These are phyloP conservation scores for Neurospora pannonica DNA, from an alignment of 495 filamentous ascomycete genomes.

Conservation along the genomic window DNA sequence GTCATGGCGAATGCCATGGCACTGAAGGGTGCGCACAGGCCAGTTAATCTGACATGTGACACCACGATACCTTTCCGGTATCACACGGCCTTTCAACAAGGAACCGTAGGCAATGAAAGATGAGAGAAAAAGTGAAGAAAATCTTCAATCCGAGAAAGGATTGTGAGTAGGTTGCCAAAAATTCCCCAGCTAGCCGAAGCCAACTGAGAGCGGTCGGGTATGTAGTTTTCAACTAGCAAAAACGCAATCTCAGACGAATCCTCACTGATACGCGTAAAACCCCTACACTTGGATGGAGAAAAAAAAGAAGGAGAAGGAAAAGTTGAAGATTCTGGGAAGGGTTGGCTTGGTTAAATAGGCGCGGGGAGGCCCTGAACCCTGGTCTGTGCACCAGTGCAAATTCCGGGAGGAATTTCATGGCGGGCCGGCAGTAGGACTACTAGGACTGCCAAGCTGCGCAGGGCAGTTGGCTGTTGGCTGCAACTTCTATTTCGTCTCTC, in stretches of 20 bases:
- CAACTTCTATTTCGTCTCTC: too few species aligned
- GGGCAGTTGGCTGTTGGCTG: too few species aligned
- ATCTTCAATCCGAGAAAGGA: neutral
- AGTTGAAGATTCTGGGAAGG: conserved; percentile 1
- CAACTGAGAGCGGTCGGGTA: conserved; percentile 34
- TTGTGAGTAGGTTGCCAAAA: conserved; percentile 20
- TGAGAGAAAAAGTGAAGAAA: neutral
- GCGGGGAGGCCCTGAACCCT: neutral
- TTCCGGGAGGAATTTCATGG: neutral
- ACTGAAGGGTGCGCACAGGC: too few species aligned
- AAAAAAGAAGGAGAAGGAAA: conserved; percentile 10
- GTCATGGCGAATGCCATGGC: too few species aligned
- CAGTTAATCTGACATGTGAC: too few species aligned
- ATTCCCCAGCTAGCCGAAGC: conserved; percentile 19
- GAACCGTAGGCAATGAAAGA: conserved; percentile 24
- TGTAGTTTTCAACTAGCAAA: conserved; percentile 53
- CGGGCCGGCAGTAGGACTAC: neutral
- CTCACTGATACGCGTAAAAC: conserved; percentile 44
- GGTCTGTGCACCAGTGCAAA: conserved; percentile 16
- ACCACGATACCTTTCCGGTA: too few species aligned
- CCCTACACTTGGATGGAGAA: conserved; percentile 31
- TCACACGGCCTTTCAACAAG: conserved; percentile 2
- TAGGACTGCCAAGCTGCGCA: too few species aligned
- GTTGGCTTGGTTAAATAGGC: conserved; percentile 7
- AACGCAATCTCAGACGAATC: conserved; percentile 45